Evolutionary conservation across 192 early-diverging fungal genomes (phyloP).

Genomic region (Coemansia sp.): DNA sequence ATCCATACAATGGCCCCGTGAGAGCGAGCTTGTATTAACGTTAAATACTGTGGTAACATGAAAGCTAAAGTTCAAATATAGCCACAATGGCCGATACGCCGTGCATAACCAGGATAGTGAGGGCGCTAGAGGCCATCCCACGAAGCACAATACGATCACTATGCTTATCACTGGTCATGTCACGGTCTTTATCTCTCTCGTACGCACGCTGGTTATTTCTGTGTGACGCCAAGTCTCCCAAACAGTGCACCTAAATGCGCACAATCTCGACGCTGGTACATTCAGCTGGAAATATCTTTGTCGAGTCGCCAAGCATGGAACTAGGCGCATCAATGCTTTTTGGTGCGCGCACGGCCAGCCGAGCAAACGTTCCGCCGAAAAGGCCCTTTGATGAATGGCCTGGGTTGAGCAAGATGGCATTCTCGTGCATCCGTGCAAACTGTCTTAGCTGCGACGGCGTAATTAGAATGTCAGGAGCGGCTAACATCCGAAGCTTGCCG

Average conservation of each 20-base stretch:
- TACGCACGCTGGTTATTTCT: too few relatives aligned
- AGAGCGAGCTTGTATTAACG: not conserved
- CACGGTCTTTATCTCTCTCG: too few relatives aligned
- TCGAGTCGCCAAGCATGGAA: constrained; percentile 15
- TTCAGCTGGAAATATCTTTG: constrained; percentile 29
- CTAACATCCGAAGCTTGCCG: constrained; percentile 42
- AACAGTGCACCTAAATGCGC: constrained; percentile 18
- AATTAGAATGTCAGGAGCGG: constrained; percentile 83
- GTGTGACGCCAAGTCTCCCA: not conserved
- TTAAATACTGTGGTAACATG: not conserved
- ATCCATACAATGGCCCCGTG: constrained; percentile 3
- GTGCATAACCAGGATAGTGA: too few relatives aligned
- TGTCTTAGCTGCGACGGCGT: constrained; percentile 70
- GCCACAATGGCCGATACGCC: not conserved
- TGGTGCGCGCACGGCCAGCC: constrained; percentile 67
- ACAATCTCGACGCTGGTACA: constrained; percentile 38
- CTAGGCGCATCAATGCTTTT: not conserved
- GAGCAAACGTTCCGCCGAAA: constrained; percentile 80
- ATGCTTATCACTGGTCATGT: not conserved
- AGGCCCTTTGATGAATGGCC: constrained; percentile 69
- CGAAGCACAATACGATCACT: constrained; percentile 7
- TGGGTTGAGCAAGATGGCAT: constrained; percentile 82
- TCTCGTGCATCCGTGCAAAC: constrained; percentile 72
- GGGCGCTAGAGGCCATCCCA: not conserved
- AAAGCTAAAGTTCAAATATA: not conserved